These are phyloP conservation scores for Cryptococcus sp. DNA, from an alignment of 1,284 basidiomycete genomes.

Conservation along the genomic window DNA sequence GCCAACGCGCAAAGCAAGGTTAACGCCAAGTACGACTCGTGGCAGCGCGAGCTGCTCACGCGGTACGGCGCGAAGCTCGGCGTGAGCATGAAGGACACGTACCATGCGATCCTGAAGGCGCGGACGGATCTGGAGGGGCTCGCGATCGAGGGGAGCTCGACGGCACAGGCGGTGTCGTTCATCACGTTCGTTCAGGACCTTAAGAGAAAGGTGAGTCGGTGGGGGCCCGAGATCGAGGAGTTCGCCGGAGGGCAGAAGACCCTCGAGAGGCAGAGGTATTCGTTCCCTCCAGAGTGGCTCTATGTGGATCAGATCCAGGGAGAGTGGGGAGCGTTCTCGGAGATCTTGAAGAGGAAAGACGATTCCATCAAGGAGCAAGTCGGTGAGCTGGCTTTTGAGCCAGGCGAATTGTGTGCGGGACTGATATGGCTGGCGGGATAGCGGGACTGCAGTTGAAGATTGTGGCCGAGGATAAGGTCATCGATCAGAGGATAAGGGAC, in stretches of 20 bases:
- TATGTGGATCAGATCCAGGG: slow-evolving; percentile 96
- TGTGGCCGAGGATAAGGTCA: slow-evolving; percentile 97
- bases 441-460: slow-evolving; percentile 97
- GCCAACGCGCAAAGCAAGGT: slow-evolving; percentile 96
- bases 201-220: slow-evolving; percentile 92
- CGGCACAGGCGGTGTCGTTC: slow-evolving; percentile 95
- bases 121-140: slow-evolving; percentile 90
- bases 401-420: neutral
- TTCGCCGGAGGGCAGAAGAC: slow-evolving; percentile 95
- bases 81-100: slow-evolving; percentile 93
- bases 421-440: slow-evolving; percentile 37
- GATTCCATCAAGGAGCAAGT: slow-evolving; percentile 94
- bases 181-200: slow-evolving; percentile 99
- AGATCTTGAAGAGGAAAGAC: slow-evolving; percentile 96
- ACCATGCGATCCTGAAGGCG: slow-evolving; percentile 85
- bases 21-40: slow-evolving; percentile 96
- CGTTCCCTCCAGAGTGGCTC: slow-evolving; percentile 95
- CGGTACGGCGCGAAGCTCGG: slow-evolving; percentile 90
- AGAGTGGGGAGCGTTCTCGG: slow-evolving; percentile 98
- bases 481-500: slow-evolving; percentile 88
- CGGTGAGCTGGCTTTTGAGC: slow-evolving; percentile 15
- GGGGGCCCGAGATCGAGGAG: slow-evolving; percentile 94
- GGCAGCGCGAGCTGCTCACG: slow-evolving; percentile 91
- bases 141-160: slow-evolving; percentile 65
- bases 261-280: slow-evolving; percentile 91